These are phyloP conservation scores for Plectranthus barbatus DNA, from an alignment of 257 asterid genomes.

Conservation along the genomic window DNA sequence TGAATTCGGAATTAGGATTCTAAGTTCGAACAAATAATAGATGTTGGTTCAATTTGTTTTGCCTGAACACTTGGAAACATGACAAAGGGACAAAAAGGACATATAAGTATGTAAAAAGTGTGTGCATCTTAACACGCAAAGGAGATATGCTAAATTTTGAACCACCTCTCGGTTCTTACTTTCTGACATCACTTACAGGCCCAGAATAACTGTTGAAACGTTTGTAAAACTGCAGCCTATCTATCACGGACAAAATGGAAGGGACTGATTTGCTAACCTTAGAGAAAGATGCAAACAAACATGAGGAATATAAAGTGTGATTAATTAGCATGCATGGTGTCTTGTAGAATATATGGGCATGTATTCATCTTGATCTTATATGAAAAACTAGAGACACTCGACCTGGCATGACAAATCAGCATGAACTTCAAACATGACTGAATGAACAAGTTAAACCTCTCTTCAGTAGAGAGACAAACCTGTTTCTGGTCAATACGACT, in stretches of 20 bases:
- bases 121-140: too few relatives aligned
- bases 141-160: not conserved
- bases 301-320: not conserved
- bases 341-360: not conserved
- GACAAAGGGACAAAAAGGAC: not conserved
- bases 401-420: not conserved
- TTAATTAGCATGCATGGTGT: not conserved
- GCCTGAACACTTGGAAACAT: not conserved
- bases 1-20: not conserved
- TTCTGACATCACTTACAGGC: not conserved
- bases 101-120: too few relatives aligned
- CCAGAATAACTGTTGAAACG: too few relatives aligned
- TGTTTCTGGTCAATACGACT: constrained; percentile 27
- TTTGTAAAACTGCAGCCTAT: not conserved
- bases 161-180: not conserved
- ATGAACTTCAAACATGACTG: not conserved
- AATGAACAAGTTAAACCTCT: not conserved
- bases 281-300: too few relatives aligned
- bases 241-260: too few relatives aligned
- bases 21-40: too few relatives aligned
- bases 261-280: not conserved
- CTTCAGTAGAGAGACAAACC: constrained; percentile 32
- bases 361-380: not conserved
- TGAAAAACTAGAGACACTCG: too few relatives aligned
- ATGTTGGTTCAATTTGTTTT: not conserved